These are phyloP conservation scores for Chlorella sp. DNA, from an alignment of 139 green algal species.

Conservation along the genomic window DNA sequence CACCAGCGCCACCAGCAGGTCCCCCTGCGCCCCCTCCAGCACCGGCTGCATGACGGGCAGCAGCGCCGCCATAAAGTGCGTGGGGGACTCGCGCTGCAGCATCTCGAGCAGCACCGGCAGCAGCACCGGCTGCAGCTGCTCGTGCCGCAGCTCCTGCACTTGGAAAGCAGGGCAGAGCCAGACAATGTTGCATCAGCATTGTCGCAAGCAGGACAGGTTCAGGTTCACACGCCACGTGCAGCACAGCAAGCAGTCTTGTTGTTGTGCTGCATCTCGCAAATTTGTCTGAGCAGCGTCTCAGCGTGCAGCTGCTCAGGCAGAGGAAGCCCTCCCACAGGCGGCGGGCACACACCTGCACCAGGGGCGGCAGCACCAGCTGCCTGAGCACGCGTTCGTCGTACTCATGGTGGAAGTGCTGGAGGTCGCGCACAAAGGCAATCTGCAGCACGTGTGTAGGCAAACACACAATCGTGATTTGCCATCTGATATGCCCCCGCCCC, in stretches of 20 bases:
- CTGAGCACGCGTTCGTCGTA: conserved; percentile 69
- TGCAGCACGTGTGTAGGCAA: too few relatives aligned
- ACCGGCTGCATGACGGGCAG: conserved; percentile 45
- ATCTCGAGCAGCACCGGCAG: conserved; percentile 59
- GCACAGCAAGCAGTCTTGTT: too few relatives aligned
- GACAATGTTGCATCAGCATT: too few relatives aligned
- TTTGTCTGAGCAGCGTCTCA: too few relatives aligned
- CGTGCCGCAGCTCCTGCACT: conserved; percentile 45
- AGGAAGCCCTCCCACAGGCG: too few relatives aligned
- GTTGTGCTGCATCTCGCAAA: too few relatives aligned
- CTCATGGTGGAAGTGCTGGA: conserved; percentile 49
- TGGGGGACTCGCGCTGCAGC: conserved; percentile 26
- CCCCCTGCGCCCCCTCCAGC: conserved; percentile 31
- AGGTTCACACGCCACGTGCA: too few relatives aligned
- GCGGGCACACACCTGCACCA: conserved; percentile 31
- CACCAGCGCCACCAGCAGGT: conserved; percentile 49
- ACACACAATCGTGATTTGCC: too few relatives aligned
- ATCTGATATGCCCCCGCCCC: too few relatives aligned
- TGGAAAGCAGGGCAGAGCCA: too few relatives aligned
- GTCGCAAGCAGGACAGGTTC: too few relatives aligned
- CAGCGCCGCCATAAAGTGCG: conserved; percentile 36
- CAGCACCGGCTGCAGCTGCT: conserved; percentile 38
- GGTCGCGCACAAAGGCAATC: conserved; percentile 61
- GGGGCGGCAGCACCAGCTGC: conserved; percentile 42
- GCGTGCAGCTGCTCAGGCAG: too few relatives aligned